Evolutionary conservation across 495 filamentous ascomycete genomes (phyloP), one percentile per base, ranked within the genome.

Genomic region (Annulohypoxylon moriforme): DNA sequence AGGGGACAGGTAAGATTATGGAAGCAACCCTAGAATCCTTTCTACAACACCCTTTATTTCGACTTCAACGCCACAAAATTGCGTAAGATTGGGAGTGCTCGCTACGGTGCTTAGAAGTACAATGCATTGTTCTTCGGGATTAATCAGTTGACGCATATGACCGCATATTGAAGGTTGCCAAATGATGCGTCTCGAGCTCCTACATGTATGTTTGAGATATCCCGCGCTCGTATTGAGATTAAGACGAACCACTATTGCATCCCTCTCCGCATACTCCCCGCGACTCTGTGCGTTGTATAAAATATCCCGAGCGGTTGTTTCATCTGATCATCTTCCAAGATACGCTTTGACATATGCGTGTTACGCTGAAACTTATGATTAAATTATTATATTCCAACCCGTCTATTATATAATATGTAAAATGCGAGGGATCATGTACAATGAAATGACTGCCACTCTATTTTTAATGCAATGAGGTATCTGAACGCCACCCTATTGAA

Each of bases 401-500:
- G 29, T 27, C 11, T 61, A 46, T 62, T 4, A n/a, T 49, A 9
- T 31, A 9, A n/a, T 55, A 34, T 40, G 36, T 49, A 49, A 49
- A 13, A 50, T 42, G 44, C 34, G 24, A 22, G 16, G 20, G 18
- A 55, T 47, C 59, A 64, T 34, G 33, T 67, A 72, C 60, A 60
- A 14, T 14, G 52, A 67, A 46, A 59, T 46, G 38, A 67, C n/a
- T n/a, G 24, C 24, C 40, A 29, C 56, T 61, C 22, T 63, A 27
- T 55, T 50, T 2, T 52, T 46, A 24, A 63, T 67, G 61, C 57
- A 52, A 49, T 24, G 24, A 44, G 22, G 40, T 60, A 58, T 58
- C 25, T 38, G 50, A 56, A 72, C 68, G 72, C 69, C 64, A 64
- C 59, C 25, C 44, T 47, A 64, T 55, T 50, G 40, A 67, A 29